Evolutionary conservation across 2,329 filamentous ascomycete genomes (phyloP), one percentile per base, ranked within the genome.

Genomic region (Rasamsonia emersonii): DNA sequence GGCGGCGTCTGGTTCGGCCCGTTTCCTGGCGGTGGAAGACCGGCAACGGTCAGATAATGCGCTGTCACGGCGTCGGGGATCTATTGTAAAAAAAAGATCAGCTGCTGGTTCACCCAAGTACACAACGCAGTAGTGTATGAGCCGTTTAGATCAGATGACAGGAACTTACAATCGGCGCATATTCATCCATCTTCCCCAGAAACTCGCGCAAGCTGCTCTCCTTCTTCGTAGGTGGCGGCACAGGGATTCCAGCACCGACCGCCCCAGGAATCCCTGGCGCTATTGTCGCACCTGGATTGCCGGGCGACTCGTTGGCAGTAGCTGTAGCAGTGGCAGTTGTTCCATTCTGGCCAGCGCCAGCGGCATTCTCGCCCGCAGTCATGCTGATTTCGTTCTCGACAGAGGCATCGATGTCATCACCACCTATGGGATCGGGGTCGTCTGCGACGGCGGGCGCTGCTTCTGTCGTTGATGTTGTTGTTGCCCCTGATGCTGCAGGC

Each of bases 31-130:
- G 89, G 89, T 19, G 91, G 88, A 3, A 98, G 83, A 32, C 91
- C 91, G 44, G 89, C 86, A 47, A 93, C 82, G 21, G 89, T 93
- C 66, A 98, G 83, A 65, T 98, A 98, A 71, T 96, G 95, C 58
- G 93, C 81, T 41, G 88, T 96, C 14, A 98, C 91, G 13, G 91
- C 91, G 54, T 98, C 91, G 27, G 91, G 91, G 47, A 98, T 96
- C 85, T 94, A 47, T 20, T 19, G 14, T 18, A n/a, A 31, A 20
- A 26, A 26, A 24, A n/a, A 30, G 19, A 18, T 18, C 18, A 34
- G 18, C 24, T 18, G 9, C n/a, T 15, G 9, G 5, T 10, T 24
- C 8, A 9, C 9, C 9, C 5, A 11, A 14, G 14, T 28, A 16
- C 20, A n/a, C n/a, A 7, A 9, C 4, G 16, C 10, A 18, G 18